Conservation (phyloP, 495 filamentous ascomycete genomes). For the Pseudoneurospora amorphoporcata region DNA sequence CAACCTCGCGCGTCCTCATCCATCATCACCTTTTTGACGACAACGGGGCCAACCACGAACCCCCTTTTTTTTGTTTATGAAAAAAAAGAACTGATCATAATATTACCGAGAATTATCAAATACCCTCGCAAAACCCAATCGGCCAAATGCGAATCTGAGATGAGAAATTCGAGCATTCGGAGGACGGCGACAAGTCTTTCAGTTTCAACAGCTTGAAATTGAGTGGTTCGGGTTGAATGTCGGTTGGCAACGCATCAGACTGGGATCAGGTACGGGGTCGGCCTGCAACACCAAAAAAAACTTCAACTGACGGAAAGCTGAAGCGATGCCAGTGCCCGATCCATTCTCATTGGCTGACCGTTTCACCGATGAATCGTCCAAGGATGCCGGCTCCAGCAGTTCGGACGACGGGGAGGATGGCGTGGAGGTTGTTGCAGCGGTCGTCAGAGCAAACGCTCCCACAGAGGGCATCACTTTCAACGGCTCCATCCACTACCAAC, state of each 20-base stretch:
- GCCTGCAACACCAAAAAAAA: background rate
- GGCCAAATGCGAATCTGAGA: background rate
- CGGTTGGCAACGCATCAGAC: background rate
- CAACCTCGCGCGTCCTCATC: background rate
- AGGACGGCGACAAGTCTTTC: background rate
- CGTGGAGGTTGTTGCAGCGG: background rate
- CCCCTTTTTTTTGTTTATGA: background rate
- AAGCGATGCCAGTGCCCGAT: background rate
- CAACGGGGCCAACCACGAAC: background rate
- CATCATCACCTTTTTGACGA: background rate
- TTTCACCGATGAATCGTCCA: background rate
- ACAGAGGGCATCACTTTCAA: background rate
- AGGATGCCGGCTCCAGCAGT: background rate
- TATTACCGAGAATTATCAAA: background rate
- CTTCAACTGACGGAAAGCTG: background rate
- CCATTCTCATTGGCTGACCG: background rate
- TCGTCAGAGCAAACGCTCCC: background rate
- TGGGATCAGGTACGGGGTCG: background rate
- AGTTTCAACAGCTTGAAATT: background rate
- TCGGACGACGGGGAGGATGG: background rate
- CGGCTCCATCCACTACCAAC: background rate
- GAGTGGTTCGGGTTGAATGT: background rate
- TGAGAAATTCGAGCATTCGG: background rate
- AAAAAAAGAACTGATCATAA: background rate
- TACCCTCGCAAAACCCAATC: background rate